Evolutionary conservation across 2,329 filamentous ascomycete species (phyloP).

Genomic region (Orbilia blumenaviensis): DNA sequence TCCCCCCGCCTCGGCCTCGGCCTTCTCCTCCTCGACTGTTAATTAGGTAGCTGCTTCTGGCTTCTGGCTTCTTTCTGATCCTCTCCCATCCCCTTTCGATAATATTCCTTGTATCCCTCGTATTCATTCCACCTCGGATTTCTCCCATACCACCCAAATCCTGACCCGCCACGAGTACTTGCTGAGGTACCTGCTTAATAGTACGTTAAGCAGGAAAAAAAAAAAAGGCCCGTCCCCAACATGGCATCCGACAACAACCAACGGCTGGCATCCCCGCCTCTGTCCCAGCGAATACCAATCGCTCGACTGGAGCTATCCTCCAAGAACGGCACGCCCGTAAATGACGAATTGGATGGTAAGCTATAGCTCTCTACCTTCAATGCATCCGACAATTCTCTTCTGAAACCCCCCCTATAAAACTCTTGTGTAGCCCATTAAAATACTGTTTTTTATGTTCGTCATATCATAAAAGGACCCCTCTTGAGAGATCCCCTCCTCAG

Average conservation of each 20-base stretch:
- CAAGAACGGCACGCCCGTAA: conserved; percentile 47
- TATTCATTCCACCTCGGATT: background rate
- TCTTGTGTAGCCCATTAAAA: background rate
- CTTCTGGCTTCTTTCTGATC: background rate
- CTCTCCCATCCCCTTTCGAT: background rate
- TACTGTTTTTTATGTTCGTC: too few relatives aligned
- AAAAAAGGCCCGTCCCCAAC: too few relatives aligned
- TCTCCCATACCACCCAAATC: background rate
- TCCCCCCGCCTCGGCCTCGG: background rate
- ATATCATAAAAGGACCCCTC: background rate
- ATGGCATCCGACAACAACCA: conserved; percentile 45
- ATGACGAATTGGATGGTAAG: conserved; percentile 51
- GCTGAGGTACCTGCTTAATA: background rate
- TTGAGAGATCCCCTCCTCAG: background rate
- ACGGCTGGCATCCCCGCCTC: conserved; percentile 48
- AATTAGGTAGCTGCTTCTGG: too few relatives aligned
- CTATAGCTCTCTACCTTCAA: background rate
- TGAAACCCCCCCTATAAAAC: background rate
- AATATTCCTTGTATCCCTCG: background rate
- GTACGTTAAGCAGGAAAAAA: too few relatives aligned
- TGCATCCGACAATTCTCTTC: too few relatives aligned
- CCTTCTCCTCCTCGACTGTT: background rate
- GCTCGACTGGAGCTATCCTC: conserved; percentile 51
- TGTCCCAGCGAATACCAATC: conserved; percentile 53
- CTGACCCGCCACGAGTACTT: background rate